Evolutionary conservation across 1,284 basidiomycete species (phyloP).

Genomic region (Heterobasidion annosum): DNA sequence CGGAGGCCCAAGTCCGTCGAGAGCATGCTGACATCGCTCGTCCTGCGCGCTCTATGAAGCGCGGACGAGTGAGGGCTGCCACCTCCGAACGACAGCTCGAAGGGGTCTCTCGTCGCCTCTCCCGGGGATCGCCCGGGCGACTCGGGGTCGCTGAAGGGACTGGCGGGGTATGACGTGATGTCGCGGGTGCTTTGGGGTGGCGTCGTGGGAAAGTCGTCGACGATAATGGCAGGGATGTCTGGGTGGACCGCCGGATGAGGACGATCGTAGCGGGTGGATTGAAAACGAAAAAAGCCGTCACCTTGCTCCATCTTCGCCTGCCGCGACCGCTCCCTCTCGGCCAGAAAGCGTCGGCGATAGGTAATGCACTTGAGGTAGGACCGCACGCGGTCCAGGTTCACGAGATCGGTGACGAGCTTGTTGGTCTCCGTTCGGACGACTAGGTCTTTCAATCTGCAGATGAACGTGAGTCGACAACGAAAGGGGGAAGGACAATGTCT

Average conservation of each 20-base stretch:
- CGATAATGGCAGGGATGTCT: slow-evolving; percentile 65
- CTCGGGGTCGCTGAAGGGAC: slow-evolving; percentile 20
- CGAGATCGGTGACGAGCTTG: slow-evolving; percentile 72
- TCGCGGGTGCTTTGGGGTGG: slow-evolving; percentile 40
- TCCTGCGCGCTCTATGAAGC: slow-evolving; percentile 44
- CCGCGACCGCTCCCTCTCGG: slow-evolving; percentile 27
- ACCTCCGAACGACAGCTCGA: slow-evolving; percentile 36
- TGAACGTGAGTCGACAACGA: slow-evolving; percentile 3
- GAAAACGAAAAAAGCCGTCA: slow-evolving; percentile 11
- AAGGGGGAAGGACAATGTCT: slow-evolving; percentile 3
- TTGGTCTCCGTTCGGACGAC: slow-evolving; percentile 70
- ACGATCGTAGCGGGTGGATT: neutral
- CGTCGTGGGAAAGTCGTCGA: slow-evolving; percentile 44
- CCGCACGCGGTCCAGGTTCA: slow-evolving; percentile 77
- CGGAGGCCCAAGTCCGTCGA: slow-evolving; percentile 44
- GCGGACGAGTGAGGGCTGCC: slow-evolving; percentile 25
- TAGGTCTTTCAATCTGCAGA: slow-evolving; percentile 69
- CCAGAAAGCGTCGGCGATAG: slow-evolving; percentile 62
- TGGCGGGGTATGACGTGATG: slow-evolving; percentile 34
- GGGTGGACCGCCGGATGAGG: neutral
- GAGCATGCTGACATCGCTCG: slow-evolving; percentile 52
- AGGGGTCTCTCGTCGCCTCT: slow-evolving; percentile 22
- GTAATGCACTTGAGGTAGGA: slow-evolving; percentile 73
- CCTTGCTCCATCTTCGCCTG: slow-evolving; percentile 24
- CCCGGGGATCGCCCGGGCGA: slow-evolving; percentile 29